Evolutionary conservation across 805 yeast genomes (phyloP).

Genomic region (Lipomyces anomalus): DNA sequence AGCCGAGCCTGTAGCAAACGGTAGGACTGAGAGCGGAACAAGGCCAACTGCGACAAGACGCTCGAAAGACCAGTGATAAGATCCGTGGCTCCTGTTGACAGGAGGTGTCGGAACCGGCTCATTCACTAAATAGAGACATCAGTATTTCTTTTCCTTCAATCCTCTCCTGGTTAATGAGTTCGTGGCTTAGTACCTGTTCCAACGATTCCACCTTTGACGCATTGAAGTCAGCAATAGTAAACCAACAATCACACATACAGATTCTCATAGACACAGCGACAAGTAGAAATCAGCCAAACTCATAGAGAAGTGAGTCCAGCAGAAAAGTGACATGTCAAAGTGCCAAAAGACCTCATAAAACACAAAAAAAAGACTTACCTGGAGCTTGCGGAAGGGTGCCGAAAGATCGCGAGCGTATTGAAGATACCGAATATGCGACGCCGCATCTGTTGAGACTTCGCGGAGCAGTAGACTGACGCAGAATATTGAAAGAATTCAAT

Average conservation of each 20-base stretch:
- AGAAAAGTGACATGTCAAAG: no score
- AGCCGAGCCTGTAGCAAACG: conserved; percentile 69
- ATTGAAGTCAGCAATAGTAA: no score
- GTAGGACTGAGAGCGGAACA: conserved; percentile 70
- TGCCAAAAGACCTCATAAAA: background rate
- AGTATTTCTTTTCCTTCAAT: conserved; percentile 51
- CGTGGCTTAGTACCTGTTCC: conserved; percentile 4
- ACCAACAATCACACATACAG: no score
- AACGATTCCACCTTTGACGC: conserved; percentile 4
- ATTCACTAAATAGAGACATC: conserved; percentile 78
- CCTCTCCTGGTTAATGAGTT: background rate
- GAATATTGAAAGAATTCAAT: no score
- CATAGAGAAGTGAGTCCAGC: no score
- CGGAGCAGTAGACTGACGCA: no score
- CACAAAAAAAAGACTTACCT: conserved; percentile 6
- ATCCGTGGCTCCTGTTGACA: conserved; percentile 64
- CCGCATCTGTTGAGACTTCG: no score
- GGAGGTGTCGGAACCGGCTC: conserved; percentile 74
- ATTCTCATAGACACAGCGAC: no score
- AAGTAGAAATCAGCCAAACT: no score
- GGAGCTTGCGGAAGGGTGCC: conserved; percentile 25
- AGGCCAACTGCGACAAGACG: conserved; percentile 60
- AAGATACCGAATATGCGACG: no score
- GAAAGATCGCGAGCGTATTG: no score
- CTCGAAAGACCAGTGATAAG: conserved; percentile 92